phyloP scores from a whole-genome alignment of 805 yeast genomes.

The Myxozyma lipomycoides region DNA sequence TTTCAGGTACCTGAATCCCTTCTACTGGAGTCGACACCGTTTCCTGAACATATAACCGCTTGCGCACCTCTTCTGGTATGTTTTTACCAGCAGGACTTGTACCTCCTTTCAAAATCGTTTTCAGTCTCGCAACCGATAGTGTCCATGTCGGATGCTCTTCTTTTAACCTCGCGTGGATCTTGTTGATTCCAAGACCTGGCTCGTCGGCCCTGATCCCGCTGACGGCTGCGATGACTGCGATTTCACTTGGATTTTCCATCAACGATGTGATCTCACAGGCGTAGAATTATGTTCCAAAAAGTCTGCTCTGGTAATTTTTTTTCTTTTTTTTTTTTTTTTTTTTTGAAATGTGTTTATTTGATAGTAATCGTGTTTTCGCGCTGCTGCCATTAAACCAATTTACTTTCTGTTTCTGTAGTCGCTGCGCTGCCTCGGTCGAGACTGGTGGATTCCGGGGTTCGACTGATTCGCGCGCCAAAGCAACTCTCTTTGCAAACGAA shows the following conservation, averaged over 20 bases:
- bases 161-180: slow-evolving; percentile 52
- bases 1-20: slow-evolving; percentile 37
- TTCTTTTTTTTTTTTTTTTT: neutral
- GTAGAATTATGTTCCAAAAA: too few species aligned
- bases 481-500: too few species aligned
- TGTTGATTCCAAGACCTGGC: slow-evolving; percentile 45
- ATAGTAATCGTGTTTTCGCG: neutral
- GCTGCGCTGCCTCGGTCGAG: too few species aligned
- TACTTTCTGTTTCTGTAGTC: too few species aligned
- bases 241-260: slow-evolving; percentile 17
- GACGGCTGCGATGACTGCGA: slow-evolving; percentile 9
- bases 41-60: slow-evolving; percentile 45
- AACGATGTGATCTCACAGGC: too few species aligned
- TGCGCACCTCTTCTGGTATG: slow-evolving; percentile 4
- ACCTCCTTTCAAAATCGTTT: slow-evolving; percentile 41
- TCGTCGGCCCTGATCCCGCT: slow-evolving; percentile 3
- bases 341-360: neutral
- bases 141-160: slow-evolving; percentile 57
- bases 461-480: too few species aligned
- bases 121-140: slow-evolving; percentile 55
- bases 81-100: neutral
- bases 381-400: too few species aligned
- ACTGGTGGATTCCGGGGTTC: too few species aligned
- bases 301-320: neutral
- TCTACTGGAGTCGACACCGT: slow-evolving; percentile 53